These are phyloP conservation scores for Claviceps paspali DNA, from an alignment of 2,329 filamentous ascomycete genomes.

Conservation along the genomic window DNA sequence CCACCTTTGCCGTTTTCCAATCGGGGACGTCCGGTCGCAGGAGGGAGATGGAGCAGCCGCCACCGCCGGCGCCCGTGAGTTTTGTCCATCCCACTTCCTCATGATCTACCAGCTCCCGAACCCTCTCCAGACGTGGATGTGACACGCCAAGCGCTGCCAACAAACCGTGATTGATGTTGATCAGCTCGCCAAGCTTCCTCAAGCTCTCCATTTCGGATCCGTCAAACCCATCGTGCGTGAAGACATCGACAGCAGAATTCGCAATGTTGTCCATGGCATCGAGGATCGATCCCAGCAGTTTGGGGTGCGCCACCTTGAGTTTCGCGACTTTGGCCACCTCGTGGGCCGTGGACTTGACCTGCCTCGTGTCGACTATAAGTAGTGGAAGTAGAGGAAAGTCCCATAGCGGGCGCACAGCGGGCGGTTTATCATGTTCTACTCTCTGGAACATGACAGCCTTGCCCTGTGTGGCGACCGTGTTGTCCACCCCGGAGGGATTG, in stretches of 20 bases:
- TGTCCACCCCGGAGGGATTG: conserved; percentile 92
- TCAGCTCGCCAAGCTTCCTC: conserved; percentile 68
- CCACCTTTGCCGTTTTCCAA: conserved; percentile 45
- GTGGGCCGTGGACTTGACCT: conserved; percentile 67
- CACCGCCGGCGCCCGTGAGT: conserved; percentile 86
- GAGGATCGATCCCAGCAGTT: conserved; percentile 66
- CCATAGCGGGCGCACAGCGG: conserved; percentile 60
- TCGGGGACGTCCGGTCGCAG: conserved; percentile 50
- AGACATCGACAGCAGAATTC: conserved; percentile 35
- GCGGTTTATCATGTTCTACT: conserved; percentile 61
- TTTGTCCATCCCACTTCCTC: conserved; percentile 93
- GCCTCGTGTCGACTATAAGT: conserved; percentile 76
- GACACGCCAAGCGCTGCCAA: conserved; percentile 86
- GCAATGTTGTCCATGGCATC: conserved; percentile 70
- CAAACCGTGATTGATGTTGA: conserved; percentile 87
- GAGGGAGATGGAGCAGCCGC: conserved; percentile 87
- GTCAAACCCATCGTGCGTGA: conserved; percentile 51
- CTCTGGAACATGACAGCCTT: conserved; percentile 89
- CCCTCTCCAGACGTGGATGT: conserved; percentile 80
- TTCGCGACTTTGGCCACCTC: conserved; percentile 78
- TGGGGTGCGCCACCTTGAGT: conserved; percentile 56
- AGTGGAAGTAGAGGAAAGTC: conserved; percentile 87
- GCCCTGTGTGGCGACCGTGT: conserved; percentile 85
- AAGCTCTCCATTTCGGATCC: conserved; percentile 46
- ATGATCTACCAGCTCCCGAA: conserved; percentile 82